Conservation (phyloP, 1,284 basidiomycete species). For the Mycosarcoma mackinlayi region DNA sequence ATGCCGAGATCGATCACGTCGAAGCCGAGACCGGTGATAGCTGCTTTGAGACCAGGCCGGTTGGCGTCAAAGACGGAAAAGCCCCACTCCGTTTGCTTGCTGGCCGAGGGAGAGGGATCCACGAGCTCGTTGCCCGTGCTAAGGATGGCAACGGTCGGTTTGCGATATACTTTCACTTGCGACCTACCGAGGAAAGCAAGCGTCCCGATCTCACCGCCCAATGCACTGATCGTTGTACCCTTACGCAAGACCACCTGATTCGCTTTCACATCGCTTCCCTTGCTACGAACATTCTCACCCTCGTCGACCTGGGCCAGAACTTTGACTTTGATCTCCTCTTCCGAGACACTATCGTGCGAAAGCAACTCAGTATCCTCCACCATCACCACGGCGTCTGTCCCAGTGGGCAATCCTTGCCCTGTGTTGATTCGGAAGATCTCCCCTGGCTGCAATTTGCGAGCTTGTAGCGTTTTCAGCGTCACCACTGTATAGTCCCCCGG, state of each 20-base stretch:
- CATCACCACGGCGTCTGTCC: constrained; percentile 85
- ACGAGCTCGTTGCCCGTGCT: constrained; percentile 86
- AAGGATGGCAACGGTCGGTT: constrained; percentile 80
- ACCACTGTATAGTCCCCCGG: constrained; percentile 79
- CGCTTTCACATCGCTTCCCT: constrained; percentile 79
- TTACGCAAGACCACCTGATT: constrained; percentile 78
- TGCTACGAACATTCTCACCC: constrained; percentile 79
- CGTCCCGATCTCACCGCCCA: constrained; percentile 87
- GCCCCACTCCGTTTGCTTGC: constrained; percentile 38
- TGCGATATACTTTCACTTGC: constrained; percentile 77
- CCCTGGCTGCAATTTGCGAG: constrained; percentile 9
- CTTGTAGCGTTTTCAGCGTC: constrained; percentile 70
- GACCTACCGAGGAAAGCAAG: constrained; percentile 79
- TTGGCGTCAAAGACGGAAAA: constrained; percentile 76
- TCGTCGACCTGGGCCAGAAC: constrained; percentile 75
- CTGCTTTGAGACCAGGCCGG: constrained; percentile 79
- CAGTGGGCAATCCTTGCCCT: constrained; percentile 75
- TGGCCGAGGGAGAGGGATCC: constrained; percentile 72
- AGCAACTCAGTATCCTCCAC: constrained; percentile 86
- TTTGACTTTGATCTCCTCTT: constrained; percentile 78
- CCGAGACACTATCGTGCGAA: constrained; percentile 72
- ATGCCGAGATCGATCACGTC: constrained; percentile 84
- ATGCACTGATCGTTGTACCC: constrained; percentile 75
- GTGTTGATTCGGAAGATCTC: constrained; percentile 64
- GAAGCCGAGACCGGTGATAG: constrained; percentile 79